Evolutionary conservation across 2,329 filamentous ascomycete species (phyloP), one percentile per base, ranked within the genome.

Genomic region (Trematosphaeria pertusa): DNA sequence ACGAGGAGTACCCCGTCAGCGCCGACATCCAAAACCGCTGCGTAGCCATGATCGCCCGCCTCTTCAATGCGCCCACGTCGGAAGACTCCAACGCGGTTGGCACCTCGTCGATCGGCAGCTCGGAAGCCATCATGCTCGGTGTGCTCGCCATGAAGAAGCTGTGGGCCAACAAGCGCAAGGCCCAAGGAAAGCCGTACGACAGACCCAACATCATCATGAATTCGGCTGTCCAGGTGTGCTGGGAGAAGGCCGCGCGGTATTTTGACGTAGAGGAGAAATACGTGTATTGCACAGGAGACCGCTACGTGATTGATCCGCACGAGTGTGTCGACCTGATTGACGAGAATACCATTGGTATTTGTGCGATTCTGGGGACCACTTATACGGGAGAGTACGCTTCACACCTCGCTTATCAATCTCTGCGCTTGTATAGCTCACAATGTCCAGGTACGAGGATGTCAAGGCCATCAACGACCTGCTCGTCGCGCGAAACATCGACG

Each of bases 131-230:
- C 45, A 67, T 65, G 87, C 81, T 91, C 28, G 86, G 77, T 33
- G 87, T 90, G 5, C 78, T 97, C 26, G 92, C 92, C 61, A 96
- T 97, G 91, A 97, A 97, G 83, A 91, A 87, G 77, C 85, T 87
- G 64, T 97, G 93, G 93, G 87, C 89, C 78, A 91, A 94, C 73
- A 87, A 86, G 75, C 87, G 91, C 61, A 83, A 87, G 70, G 91
- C 88, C 4, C 89, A 84, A 61, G 92, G 91, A 51, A 94, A 95
- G 77, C 83, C 91, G 43, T 83, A 73, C 50, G 89, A 91, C 53
- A 82, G 82, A 34, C 93, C 93, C 44, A 97, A 97, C 75, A 87
- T 97, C 52, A 78, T 97, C 78, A 97, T 97, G 93, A 94, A 89
- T 62, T 91, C 89, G 19, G 92, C 93, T 22, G 93, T 97, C 2